A percentile compares a stretch with the other conserved stretches of the same genome.
phyloP scores from a whole-genome alignment of 2,329 filamentous ascomycete species.

The Diaporthe destruens region DNA sequence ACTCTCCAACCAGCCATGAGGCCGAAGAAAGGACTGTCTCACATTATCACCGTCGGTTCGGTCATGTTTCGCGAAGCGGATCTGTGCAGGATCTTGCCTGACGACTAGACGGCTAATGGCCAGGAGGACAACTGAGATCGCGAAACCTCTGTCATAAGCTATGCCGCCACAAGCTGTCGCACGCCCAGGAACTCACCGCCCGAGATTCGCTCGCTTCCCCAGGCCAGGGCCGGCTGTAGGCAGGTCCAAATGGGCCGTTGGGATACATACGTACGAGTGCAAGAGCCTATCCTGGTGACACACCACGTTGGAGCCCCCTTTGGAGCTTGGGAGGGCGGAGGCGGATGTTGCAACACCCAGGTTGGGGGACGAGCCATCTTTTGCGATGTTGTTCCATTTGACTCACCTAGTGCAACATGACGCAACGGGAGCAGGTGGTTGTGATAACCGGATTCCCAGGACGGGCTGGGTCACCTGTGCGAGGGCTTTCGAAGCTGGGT shows the following conservation, averaged over 20 bases:
- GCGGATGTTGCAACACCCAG: neutral
- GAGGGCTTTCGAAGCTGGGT: neutral
- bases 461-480: slow-evolving; percentile 3
- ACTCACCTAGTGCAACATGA: slow-evolving; percentile 16
- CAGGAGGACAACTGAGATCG: slow-evolving; percentile 24
- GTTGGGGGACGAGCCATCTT: slow-evolving; percentile 23
- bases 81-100: slow-evolving; percentile 35
- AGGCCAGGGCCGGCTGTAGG: slow-evolving; percentile 12
- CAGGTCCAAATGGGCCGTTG: neutral
- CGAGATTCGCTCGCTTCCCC: slow-evolving; percentile 25
- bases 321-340: neutral
- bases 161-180: slow-evolving; percentile 11
- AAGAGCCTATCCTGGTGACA: neutral
- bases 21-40: neutral
- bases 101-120: slow-evolving; percentile 29
- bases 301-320: neutral
- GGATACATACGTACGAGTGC: slow-evolving; percentile 8
- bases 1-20: neutral
- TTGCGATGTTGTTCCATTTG: slow-evolving; percentile 15
- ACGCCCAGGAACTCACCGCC: slow-evolving; percentile 34
- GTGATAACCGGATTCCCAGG: neutral
- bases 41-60: neutral
- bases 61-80: slow-evolving; percentile 29
- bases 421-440: neutral
- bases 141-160: slow-evolving; percentile 26